phyloP scores from a whole-genome alignment of 1,284 basidiomycete genomes.

The Marasmius sp. region DNA sequence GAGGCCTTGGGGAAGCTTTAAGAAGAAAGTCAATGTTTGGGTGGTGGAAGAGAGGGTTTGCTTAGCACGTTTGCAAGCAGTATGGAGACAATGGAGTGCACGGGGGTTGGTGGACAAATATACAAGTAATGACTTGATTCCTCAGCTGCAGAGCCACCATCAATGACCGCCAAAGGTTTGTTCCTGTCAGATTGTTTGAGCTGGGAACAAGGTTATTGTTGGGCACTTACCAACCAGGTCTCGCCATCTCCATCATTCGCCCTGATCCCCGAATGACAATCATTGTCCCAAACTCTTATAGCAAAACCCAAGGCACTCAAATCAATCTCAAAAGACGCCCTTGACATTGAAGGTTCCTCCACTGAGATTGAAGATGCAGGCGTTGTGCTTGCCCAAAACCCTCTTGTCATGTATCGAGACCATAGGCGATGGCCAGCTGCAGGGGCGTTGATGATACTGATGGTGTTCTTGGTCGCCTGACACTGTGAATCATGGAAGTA shows the following conservation, averaged over 20 bases:
- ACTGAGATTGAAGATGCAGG: constrained; percentile 87
- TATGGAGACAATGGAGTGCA: constrained; percentile 95
- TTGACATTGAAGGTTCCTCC: constrained; percentile 84
- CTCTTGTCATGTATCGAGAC: constrained; percentile 77
- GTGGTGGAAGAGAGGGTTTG: constrained; percentile 96
- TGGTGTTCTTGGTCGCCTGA: constrained; percentile 82
- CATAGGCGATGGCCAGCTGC: constrained; percentile 68
- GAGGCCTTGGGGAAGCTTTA: constrained; percentile 96
- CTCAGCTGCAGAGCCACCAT: not conserved
- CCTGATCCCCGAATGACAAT: constrained; percentile 81
- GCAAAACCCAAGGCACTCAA: constrained; percentile 79
- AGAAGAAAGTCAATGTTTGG: constrained; percentile 96
- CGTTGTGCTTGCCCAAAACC: constrained; percentile 68
- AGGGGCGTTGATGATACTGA: constrained; percentile 70
- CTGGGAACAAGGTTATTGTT: constrained; percentile 58
- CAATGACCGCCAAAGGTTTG: not conserved
- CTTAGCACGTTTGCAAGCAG: constrained; percentile 98
- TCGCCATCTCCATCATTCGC: constrained; percentile 95
- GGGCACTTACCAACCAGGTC: constrained; percentile 88
- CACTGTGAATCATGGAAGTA: constrained; percentile 80
- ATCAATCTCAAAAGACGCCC: constrained; percentile 76
- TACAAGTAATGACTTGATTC: constrained; percentile 24
- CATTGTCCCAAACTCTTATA: constrained; percentile 78
- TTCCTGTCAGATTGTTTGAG: constrained; percentile 20
- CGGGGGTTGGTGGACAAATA: constrained; percentile 91